phyloP scores from a whole-genome alignment of 352 stramenopile genomes.

The Thraustochytrium sp. region DNA sequence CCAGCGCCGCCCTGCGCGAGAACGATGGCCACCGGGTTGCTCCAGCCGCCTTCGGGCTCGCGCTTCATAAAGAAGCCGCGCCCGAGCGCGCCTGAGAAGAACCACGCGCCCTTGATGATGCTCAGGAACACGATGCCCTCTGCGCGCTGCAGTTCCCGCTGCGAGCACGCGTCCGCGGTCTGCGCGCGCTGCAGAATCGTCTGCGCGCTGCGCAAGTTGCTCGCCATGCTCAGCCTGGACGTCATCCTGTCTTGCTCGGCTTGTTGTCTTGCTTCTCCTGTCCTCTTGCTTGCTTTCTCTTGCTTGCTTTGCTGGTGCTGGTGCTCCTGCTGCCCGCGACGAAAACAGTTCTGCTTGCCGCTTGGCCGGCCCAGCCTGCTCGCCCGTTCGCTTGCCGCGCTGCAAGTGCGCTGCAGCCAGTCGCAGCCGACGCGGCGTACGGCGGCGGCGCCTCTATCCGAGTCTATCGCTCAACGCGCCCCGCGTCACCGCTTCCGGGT shows the following conservation, averaged over 20 bases:
- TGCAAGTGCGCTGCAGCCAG: no score
- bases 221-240: not conserved
- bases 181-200: not conserved
- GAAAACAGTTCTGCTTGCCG: no score
- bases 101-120: slow-evolving; percentile 18
- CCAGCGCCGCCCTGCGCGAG: not conserved
- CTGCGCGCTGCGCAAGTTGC: not conserved
- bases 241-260: no score
- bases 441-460: no score
- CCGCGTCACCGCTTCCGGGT: no score
- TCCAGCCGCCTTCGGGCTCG: not conserved
- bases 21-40: not conserved
- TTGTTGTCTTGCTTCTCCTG: not conserved
- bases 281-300: not conserved
- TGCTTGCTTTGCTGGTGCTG: not conserved
- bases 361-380: no score
- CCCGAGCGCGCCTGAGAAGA: slow-evolving; percentile 21
- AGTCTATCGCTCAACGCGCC: no score
- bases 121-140: slow-evolving; percentile 4
- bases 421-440: no score
- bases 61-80: slow-evolving; percentile 6
- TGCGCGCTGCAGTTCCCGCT: not conserved
- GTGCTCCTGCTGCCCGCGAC: not conserved
- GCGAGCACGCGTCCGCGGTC: not conserved
- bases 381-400: no score